Percentiles rank a stretch among this genome's conserved stretches.
Evolutionary conservation across 441 rosid genomes (phyloP).

Genomic region (Mallotus repandus): DNA sequence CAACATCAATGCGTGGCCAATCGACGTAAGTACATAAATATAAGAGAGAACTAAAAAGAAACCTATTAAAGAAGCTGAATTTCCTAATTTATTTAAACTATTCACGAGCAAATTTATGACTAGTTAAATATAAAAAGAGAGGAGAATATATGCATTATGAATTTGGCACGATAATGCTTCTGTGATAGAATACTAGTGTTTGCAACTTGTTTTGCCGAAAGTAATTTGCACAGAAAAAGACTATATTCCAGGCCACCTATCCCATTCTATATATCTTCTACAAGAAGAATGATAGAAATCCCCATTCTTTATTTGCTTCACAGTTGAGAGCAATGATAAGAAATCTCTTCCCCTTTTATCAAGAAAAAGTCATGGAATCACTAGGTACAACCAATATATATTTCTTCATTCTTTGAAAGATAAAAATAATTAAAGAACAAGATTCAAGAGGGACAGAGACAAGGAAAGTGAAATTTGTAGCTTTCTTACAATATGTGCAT

Average conservation of each 20-base stretch:
- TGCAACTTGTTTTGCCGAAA: not conserved
- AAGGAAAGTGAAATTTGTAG: not conserved
- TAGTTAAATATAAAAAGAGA: no score
- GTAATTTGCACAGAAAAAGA: not conserved
- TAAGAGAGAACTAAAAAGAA: no score
- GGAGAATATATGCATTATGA: not conserved
- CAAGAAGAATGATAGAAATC: not conserved
- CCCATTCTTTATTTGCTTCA: constrained; percentile 18
- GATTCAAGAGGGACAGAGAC: not conserved
- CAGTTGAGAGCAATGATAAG: constrained; percentile 17
- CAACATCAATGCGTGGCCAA: no score
- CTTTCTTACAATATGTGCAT: constrained; percentile 24
- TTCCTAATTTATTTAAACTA: no score
- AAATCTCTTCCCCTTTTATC: constrained; percentile 25
- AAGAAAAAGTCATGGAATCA: constrained; percentile 13
- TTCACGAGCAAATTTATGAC: no score
- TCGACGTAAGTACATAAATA: no score
- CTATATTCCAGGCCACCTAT: not conserved
- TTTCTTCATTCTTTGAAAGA: not conserved
- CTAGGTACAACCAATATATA: no score
- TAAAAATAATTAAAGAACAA: not conserved
- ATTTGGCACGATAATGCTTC: not conserved
- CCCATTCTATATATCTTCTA: not conserved
- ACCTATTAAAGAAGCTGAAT: no score
- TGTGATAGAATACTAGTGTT: not conserved